Evolutionary conservation across 768 basidiomycete genomes (phyloP).

Genomic region (Clavaria fumosa): DNA sequence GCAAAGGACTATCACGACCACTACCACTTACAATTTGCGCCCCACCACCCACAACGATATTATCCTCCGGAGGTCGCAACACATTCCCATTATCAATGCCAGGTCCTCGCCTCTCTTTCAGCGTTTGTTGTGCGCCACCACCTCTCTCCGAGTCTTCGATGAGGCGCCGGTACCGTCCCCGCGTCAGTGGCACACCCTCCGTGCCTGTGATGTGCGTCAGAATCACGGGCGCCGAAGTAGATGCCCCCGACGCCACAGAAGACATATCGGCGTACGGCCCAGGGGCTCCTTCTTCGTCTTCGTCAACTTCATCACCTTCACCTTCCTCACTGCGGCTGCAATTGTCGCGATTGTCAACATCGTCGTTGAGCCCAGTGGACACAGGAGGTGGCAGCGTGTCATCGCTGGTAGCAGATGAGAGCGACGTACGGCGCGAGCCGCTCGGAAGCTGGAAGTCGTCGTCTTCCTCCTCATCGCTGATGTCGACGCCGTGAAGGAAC

Average conservation of each 20-base stretch:
- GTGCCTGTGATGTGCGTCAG: conserved; percentile 37
- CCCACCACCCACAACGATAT: background rate
- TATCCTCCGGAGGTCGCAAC: background rate
- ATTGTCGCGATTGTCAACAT: too few relatives aligned
- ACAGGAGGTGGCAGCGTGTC: too few relatives aligned
- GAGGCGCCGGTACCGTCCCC: conserved; percentile 30
- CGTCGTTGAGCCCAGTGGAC: too few relatives aligned
- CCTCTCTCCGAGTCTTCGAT: too few relatives aligned
- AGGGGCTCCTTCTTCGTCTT: conserved; percentile 18
- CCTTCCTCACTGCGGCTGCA: too few relatives aligned
- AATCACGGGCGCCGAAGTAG: conserved; percentile 27
- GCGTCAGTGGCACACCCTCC: conserved; percentile 32
- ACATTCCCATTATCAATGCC: conserved; percentile 6
- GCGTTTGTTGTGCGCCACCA: conserved; percentile 6
- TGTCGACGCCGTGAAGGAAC: conserved; percentile 45
- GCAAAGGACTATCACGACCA: too few relatives aligned
- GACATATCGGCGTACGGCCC: conserved; percentile 42
- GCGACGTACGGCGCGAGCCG: conserved; percentile 9
- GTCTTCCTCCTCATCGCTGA: conserved; percentile 25
- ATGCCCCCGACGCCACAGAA: conserved; percentile 13
- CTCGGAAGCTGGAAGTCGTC: conserved; percentile 7
- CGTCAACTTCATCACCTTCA: too few relatives aligned
- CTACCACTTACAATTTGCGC: background rate
- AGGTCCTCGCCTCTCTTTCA: background rate
- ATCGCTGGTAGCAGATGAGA: conserved; percentile 11